Conservation (phyloP, 805 yeast species). For the Nakazawaea sp. region DNA sequence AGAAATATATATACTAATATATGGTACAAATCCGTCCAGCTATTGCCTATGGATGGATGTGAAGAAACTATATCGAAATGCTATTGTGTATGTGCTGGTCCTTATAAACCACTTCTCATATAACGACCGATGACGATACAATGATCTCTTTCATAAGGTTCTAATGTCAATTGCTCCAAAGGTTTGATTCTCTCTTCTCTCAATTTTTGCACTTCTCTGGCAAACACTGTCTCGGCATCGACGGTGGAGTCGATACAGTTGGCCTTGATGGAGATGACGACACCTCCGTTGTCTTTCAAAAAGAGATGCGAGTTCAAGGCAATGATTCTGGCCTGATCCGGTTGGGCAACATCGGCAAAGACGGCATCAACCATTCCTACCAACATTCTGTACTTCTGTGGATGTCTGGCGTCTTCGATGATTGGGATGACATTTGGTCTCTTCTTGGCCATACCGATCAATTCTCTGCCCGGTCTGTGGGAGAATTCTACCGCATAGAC, state of each 20-base stretch:
- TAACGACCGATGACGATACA: conserved; percentile 98
- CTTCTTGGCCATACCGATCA: conserved; percentile 99
- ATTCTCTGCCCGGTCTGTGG: conserved; percentile 99
- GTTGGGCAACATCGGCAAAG: conserved; percentile 99
- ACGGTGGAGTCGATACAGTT: conserved; percentile 99
- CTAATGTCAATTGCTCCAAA: conserved; percentile 95
- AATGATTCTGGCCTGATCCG: conserved; percentile 99
- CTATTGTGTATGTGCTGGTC: no score
- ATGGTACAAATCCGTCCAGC: no score
- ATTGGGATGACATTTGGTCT: conserved; percentile 98
- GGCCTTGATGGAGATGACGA: conserved; percentile 97
- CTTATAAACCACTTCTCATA: conserved; percentile 76
- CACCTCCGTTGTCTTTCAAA: conserved; percentile 98
- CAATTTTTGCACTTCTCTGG: conserved; percentile 98
- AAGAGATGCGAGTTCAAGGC: conserved; percentile 97
- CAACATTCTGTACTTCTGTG: conserved; percentile 99
- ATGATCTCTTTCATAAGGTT: conserved; percentile 99
- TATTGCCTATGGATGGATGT: no score
- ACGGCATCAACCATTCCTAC: conserved; percentile 98
- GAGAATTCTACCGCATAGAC: conserved; percentile 99
- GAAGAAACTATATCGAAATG: no score
- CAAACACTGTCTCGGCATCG: conserved; percentile 98
- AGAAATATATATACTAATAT: no score
- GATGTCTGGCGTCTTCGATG: conserved; percentile 99
- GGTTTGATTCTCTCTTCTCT: conserved; percentile 99